Conservation (phyloP, 805 yeast species). For the Candida orba region DNA sequence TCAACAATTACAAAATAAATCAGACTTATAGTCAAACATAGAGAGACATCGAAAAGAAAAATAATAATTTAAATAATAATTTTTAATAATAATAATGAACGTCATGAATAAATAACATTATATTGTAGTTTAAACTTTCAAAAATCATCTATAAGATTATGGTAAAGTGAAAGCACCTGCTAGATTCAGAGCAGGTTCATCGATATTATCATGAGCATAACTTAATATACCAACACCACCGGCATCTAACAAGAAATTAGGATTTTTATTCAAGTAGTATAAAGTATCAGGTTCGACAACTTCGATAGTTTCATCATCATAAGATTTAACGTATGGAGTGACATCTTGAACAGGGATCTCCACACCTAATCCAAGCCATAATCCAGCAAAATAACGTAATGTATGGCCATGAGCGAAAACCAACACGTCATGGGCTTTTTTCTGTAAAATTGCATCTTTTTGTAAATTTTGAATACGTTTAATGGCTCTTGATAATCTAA, state of each 20-base stretch:
- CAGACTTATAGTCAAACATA: constrained; percentile 3
- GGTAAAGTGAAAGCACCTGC: constrained; percentile 77
- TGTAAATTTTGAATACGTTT: constrained; percentile 57
- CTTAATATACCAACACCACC: constrained; percentile 93
- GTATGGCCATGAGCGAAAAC: constrained; percentile 94
- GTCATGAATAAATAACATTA: no score
- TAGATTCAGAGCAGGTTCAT: constrained; percentile 81
- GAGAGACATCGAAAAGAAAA: neutral
- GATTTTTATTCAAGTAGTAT: constrained; percentile 43
- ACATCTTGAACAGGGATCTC: constrained; percentile 11
- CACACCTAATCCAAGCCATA: constrained; percentile 58
- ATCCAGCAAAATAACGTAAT: constrained; percentile 77
- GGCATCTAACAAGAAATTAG: constrained; percentile 82
- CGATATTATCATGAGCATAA: constrained; percentile 75
- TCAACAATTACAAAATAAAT: constrained; percentile 32
- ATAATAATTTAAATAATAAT: neutral
- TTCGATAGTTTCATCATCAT: constrained; percentile 24
- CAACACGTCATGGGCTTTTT: constrained; percentile 61
- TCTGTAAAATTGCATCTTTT: constrained; percentile 39
- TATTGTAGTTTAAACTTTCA: no score
- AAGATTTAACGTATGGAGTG: constrained; percentile 18
- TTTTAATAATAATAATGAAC: no score
- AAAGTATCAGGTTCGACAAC: constrained; percentile 26
- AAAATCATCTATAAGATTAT: no score
- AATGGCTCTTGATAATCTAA: constrained; percentile 67